phyloP scores from a whole-genome alignment of 208 protist genomes.

The Trichomonas tenax region DNA sequence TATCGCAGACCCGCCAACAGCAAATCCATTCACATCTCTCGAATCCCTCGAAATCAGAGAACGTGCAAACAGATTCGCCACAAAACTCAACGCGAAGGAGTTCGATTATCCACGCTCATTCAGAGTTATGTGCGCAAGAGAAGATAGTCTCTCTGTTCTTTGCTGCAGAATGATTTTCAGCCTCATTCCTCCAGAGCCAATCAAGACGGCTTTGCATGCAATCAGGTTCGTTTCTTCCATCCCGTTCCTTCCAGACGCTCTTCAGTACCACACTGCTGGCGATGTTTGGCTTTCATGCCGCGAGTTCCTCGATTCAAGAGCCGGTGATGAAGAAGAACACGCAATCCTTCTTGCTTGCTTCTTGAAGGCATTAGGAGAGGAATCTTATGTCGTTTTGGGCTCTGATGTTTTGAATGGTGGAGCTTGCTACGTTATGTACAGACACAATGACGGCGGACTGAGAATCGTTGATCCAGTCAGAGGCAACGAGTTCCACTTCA shows the following conservation, averaged over 20 bases:
- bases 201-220: not conserved
- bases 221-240: not conserved
- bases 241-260: not conserved
- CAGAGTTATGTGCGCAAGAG: not conserved
- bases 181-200: not conserved
- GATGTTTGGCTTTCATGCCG: not conserved
- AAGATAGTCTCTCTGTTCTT: not conserved
- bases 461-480: not conserved
- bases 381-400: not conserved
- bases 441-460: not conserved
- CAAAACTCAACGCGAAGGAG: not conserved
- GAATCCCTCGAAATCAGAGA: not conserved
- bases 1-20: not conserved
- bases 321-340: not conserved
- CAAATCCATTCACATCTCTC: not conserved
- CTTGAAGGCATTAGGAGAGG: not conserved
- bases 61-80: not conserved
- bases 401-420: not conserved
- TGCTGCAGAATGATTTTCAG: not conserved
- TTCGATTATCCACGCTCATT: not conserved
- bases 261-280: not conserved
- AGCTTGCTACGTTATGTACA: not conserved
- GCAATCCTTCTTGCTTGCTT: not conserved
- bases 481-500: not conserved
- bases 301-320: not conserved